phyloP scores from a whole-genome alignment of 768 basidiomycete genomes.

The Mycena belliarum region DNA sequence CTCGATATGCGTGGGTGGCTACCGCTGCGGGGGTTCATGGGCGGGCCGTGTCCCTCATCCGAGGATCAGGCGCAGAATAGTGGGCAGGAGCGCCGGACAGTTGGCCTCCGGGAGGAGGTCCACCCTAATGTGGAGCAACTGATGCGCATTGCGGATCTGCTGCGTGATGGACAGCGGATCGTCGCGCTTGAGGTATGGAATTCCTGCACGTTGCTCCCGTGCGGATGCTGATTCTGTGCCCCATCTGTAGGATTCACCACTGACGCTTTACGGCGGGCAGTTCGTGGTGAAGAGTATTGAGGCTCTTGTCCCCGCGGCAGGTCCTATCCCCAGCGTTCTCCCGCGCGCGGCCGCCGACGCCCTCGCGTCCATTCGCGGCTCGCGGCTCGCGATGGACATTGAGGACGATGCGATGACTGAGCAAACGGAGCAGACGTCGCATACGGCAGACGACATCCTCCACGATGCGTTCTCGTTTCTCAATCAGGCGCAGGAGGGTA shows the following conservation, averaged over 20 bases:
- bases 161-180: constrained; percentile 67
- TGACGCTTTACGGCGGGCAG: constrained; percentile 35
- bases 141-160: constrained; percentile 88
- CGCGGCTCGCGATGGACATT: constrained; percentile 19
- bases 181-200: constrained; percentile 56
- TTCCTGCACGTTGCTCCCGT: not conserved
- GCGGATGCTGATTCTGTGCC: not conserved
- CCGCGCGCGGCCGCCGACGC: constrained; percentile 23
- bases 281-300: constrained; percentile 35
- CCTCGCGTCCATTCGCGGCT: constrained; percentile 29
- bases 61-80: too few relatives aligned
- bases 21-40: constrained; percentile 54
- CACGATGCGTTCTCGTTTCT: constrained; percentile 59
- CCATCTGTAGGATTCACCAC: constrained; percentile 41
- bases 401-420: constrained; percentile 69
- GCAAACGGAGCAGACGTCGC: constrained; percentile 65
- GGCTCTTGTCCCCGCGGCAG: constrained; percentile 6
- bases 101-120: constrained; percentile 35
- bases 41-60: too few relatives aligned
- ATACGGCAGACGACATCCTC: constrained; percentile 83
- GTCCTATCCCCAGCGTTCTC: too few relatives aligned
- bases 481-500: constrained; percentile 43
- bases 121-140: constrained; percentile 96
- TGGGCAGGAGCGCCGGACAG: not conserved
- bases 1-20: constrained; percentile 84